Evolutionary conservation across 306 rosid species (phyloP).

Genomic region (Rosa persica): DNA sequence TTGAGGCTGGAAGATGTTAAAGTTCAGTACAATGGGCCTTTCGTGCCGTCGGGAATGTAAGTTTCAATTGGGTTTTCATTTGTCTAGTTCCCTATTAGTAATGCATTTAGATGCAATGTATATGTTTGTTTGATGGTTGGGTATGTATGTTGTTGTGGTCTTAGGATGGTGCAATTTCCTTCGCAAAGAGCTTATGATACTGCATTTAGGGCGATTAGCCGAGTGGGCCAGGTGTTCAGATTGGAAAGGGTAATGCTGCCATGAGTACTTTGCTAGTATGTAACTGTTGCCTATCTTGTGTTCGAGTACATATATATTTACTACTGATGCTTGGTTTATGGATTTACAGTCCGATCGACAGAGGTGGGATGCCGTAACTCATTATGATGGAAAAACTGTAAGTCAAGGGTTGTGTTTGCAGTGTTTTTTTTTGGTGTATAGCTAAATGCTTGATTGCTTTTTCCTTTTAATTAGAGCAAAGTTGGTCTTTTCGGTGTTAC

Average conservation of each 20-base stretch:
- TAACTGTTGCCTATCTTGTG: conserved; percentile 7
- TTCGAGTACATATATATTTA: neutral
- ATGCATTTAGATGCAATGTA: neutral
- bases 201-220: conserved; percentile 34
- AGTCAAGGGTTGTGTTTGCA: conserved; percentile 29
- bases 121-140: neutral
- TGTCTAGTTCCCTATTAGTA: conserved; percentile 3
- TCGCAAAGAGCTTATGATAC: conserved; percentile 31
- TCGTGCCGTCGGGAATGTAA: conserved; percentile 51
- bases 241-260: conserved; percentile 66
- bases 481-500: neutral
- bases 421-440: neutral
- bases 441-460: neutral
- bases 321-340: conserved; percentile 22
- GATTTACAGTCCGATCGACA: conserved; percentile 48
- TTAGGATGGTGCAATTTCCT: conserved; percentile 75
- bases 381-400: conserved; percentile 77
- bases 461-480: neutral
- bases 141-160: conserved; percentile 17
- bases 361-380: conserved; percentile 57
- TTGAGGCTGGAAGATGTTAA: conserved; percentile 73
- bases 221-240: conserved; percentile 49
- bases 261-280: conserved; percentile 12
- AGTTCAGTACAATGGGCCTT: conserved; percentile 52
- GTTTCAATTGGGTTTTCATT: neutral